Conservation (phyloP, 805 yeast genomes). For the Candida takata region DNA sequence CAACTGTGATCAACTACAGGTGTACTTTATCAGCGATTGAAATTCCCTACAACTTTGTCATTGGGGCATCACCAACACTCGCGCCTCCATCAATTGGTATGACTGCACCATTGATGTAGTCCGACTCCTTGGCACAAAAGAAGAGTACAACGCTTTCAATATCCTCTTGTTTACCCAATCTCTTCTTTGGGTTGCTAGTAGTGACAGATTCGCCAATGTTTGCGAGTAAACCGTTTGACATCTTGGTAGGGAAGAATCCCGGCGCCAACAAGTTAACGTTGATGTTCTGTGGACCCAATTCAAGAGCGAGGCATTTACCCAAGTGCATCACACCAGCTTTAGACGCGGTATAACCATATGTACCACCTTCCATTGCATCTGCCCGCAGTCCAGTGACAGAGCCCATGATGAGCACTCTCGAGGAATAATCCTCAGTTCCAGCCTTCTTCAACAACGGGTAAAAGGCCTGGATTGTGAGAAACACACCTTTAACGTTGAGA, state of each 20-base stretch:
- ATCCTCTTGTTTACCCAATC: conserved; percentile 59
- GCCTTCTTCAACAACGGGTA: conserved; percentile 49
- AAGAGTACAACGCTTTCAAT: conserved; percentile 48
- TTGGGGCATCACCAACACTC: conserved; percentile 30
- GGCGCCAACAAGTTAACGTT: conserved; percentile 70
- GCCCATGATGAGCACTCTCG: conserved; percentile 59
- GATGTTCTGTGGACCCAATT: conserved; percentile 59
- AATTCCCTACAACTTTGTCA: neutral
- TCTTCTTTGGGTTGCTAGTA: conserved; percentile 48
- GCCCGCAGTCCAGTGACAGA: conserved; percentile 51
- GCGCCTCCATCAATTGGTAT: conserved; percentile 70
- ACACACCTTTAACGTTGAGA: conserved; percentile 63
- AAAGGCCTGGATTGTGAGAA: conserved; percentile 55
- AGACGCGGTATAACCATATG: conserved; percentile 67
- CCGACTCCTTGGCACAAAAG: conserved; percentile 48
- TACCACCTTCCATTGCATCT: conserved; percentile 28
- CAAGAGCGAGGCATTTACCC: conserved; percentile 55
- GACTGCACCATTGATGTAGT: conserved; percentile 60
- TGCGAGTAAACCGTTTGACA: conserved; percentile 59
- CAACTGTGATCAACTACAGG: too few species aligned
- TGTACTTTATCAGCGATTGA: too few species aligned
- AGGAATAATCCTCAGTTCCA: conserved; percentile 49
- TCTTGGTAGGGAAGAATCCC: conserved; percentile 70
- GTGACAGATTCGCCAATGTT: conserved; percentile 38
- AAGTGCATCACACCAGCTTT: conserved; percentile 71